These are phyloP conservation scores for Chlamydomonas urium DNA, from an alignment of 139 green algal genomes.

Conservation along the genomic window DNA sequence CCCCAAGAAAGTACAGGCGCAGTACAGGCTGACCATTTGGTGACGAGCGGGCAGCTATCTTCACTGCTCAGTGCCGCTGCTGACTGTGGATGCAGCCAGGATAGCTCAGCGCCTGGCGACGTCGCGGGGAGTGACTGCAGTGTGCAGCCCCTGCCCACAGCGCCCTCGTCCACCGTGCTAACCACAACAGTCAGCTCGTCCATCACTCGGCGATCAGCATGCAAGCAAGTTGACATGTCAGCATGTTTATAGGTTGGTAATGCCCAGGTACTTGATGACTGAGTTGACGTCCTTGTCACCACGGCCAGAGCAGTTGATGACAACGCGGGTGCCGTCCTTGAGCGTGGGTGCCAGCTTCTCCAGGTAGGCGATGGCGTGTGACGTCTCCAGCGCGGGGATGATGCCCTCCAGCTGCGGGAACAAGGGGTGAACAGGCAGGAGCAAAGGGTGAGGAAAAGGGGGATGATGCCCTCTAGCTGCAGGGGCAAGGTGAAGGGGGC, in stretches of 20 bases:
- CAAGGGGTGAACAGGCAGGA: constrained; percentile 60
- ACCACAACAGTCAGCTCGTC: too few relatives aligned
- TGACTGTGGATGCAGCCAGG: too few relatives aligned
- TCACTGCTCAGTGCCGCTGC: neutral
- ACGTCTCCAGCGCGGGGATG: constrained; percentile 96
- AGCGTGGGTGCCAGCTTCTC: constrained; percentile 69
- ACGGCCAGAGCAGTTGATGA: constrained; percentile 89
- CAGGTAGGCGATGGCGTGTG: constrained; percentile 92
- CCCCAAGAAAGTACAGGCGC: too few relatives aligned
- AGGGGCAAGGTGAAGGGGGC: neutral
- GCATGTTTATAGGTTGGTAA: too few relatives aligned
- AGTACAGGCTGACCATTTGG: too few relatives aligned
- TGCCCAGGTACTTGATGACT: constrained; percentile 19
- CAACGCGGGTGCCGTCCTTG: constrained; percentile 69
- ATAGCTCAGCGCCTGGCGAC: too few relatives aligned
- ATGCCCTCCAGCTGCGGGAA: constrained; percentile 93
- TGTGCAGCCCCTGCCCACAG: too few relatives aligned
- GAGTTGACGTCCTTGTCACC: constrained; percentile 90
- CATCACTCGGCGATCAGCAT: too few relatives aligned
- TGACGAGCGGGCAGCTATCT: too few relatives aligned
- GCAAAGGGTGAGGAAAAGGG: constrained; percentile 27
- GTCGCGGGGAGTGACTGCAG: too few relatives aligned
- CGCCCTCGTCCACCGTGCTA: too few relatives aligned
- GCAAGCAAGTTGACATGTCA: too few relatives aligned
- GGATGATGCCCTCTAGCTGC: neutral